Percentiles rank a stretch among this genome's conserved stretches.
These are phyloP conservation scores for Stemphylium lycopersici DNA, from an alignment of 2,329 filamentous ascomycete species.

Conservation along the genomic window DNA sequence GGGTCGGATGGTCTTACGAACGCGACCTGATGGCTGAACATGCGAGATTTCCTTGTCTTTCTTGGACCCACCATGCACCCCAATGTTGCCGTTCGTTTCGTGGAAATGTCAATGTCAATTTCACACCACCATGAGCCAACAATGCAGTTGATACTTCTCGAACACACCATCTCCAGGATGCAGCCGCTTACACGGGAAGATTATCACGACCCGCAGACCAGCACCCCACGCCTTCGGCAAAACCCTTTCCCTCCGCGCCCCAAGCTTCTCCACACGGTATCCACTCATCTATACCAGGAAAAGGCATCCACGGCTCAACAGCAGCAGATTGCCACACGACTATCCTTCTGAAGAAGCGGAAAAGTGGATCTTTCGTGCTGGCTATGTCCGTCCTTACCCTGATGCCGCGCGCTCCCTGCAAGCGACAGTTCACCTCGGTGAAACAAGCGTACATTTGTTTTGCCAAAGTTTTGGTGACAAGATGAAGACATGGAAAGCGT, in stretches of 20 bases:
- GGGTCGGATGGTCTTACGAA: background rate
- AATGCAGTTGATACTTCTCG: background rate
- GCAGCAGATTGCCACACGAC: conserved; percentile 11
- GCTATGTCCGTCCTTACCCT: conserved; percentile 2
- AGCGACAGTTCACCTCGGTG: background rate
- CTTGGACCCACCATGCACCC: background rate
- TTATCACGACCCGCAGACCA: conserved; percentile 1
- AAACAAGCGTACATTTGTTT: background rate
- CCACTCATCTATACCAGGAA: conserved; percentile 25
- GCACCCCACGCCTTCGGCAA: conserved; percentile 10
- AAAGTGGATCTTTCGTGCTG: conserved; percentile 8
- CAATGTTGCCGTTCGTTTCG: background rate
- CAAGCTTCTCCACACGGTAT: conserved; percentile 22
- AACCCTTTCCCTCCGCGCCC: conserved; percentile 16
- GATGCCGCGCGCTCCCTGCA: background rate
- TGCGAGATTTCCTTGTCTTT: background rate
- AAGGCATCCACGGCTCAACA: conserved; percentile 25
- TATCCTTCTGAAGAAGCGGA: conserved; percentile 8
- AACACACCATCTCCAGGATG: background rate
- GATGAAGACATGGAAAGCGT: background rate
- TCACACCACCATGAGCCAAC: background rate
- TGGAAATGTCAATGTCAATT: background rate
- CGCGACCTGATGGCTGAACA: background rate
- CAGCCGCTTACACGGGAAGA: background rate
- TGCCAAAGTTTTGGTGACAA: background rate